Base-by-base conservation (phyloP, 164 flowering plant species). In the Vitis amurensis region DNA sequence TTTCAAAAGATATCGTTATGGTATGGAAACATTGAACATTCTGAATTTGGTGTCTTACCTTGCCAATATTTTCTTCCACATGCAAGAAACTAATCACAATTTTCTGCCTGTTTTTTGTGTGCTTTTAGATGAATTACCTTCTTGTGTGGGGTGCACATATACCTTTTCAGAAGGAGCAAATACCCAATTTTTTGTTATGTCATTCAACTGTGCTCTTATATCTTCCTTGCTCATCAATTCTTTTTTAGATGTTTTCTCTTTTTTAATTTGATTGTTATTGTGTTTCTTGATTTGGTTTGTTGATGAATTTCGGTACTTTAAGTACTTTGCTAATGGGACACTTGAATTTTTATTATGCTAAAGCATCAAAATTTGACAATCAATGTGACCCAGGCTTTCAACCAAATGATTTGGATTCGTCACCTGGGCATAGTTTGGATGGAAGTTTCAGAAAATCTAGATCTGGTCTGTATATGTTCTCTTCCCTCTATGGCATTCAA, bases 391-490 rank as follows among this genome's bases (percentile, higher is more conserved):
- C 78, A 85, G 86, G 88, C 61, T 80, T 66, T 73, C 81, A 64
- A 64, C 79, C 73, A 67, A 77, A 75, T 71, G 86, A 78, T 75
- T 64, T 78, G 59, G 83, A 80, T 52, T 78, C 82, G 53, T 37
- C 79, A 14, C 66, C 81, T 31, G 81, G 83, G 60, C 78, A 73
- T 75, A 82, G 86, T 80, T 67, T 85, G 69, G 81, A 82, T 72
- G 85, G 86, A 74, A 85, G 88, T 71, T 83, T 84, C 77, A 74
- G 86, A 67, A 82, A 80, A 78, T 69, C 78, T 16, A 73, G 63
- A 74, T 82, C 85, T 55, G 88, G 91, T 87, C 71, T 14, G 84
- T 81, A 53, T 73, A 64, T 17, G 13, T 55, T 50, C 44, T 37
- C 44, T 37, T 37, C 44, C 44, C 44, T 37, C 0, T 53, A 15